Base-by-base conservation (phyloP, 805 yeast species). In the Cyberlindnera lachancei region DNA sequence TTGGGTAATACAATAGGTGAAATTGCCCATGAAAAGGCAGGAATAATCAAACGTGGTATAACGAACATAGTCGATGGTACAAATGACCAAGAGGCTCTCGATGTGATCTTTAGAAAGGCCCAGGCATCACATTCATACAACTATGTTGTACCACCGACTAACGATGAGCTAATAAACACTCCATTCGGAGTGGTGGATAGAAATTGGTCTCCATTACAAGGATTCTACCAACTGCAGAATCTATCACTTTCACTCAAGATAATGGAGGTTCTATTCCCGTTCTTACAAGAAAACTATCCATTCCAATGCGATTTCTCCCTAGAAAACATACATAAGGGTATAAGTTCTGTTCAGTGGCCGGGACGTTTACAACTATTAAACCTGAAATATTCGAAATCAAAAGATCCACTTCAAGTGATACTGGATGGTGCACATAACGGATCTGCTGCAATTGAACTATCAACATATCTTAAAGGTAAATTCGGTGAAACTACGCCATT, bases 371-470 rank as follows among this genome's bases (percentile, higher is more conserved):
- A 92, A 47, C 38, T 50, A 18, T 18, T 73, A 11, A 38, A 55
- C 4, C 45, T 65, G n/a, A 41, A 48, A 7, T 44, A 51, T 11
- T 36, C 48, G 2, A 31, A 57, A 1, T 30, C 31, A 2, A 45
- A 40, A 6, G 31, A 53, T 3, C 42, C 53, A 2, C 31, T 64
- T 1, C 41, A 46, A 2, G 54, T 76, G 0, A 55, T 92, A 4
- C 48, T 92, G 3, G 97, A 90, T 58, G 97, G 97, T 3, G 96
- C 97, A 0, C 97, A 92, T 53, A 92, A 92, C 52, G 76, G 74
- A 6, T 75, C 78, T 38, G 95, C 96, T 0, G 92, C 96, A 0
- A 56, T 59, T n/a, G 85, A 81, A 46, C 60, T 92, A 19, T 70
- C 36, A 11, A 6, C 16, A 9, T 35, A 33, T 22, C 34, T 41